phyloP scores from a whole-genome alignment of 75 land plant species.

The Adiantum capillusveneris region DNA sequence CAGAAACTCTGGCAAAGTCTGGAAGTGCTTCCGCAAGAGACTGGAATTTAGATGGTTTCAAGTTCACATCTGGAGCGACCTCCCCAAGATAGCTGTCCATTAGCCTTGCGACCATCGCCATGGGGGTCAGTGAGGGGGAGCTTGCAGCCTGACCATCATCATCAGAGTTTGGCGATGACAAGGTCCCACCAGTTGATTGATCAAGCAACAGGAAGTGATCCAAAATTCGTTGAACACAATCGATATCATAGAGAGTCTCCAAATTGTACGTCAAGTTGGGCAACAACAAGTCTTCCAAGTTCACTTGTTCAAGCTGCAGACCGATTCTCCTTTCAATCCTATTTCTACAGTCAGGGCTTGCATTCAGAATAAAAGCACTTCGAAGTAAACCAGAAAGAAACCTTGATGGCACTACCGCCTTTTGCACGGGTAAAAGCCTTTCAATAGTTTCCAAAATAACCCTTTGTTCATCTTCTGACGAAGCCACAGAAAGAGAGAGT shows the following conservation, averaged over 20 bases:
- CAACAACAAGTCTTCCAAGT: slow-evolving; percentile 77
- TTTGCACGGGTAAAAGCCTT: slow-evolving; percentile 50
- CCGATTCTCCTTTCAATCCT: slow-evolving; percentile 80
- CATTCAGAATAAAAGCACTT: slow-evolving; percentile 55
- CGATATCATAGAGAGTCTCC: slow-evolving; percentile 81
- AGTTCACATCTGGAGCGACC: slow-evolving; percentile 82
- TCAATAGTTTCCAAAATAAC: slow-evolving; percentile 71
- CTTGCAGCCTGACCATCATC: slow-evolving; percentile 42
- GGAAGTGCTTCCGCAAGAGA: slow-evolving; percentile 71
- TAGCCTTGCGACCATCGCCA: slow-evolving; percentile 83
- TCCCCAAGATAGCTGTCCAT: slow-evolving; percentile 91
- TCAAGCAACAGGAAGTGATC: slow-evolving; percentile 62
- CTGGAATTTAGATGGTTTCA: slow-evolving; percentile 79
- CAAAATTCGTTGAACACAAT: slow-evolving; percentile 68
- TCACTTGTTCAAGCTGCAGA: slow-evolving; percentile 74
- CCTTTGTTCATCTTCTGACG: slow-evolving; percentile 68
- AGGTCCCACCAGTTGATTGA: slow-evolving; percentile 27
- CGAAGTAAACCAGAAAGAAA: slow-evolving; percentile 72
- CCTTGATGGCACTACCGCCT: slow-evolving; percentile 52
- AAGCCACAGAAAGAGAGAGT: slow-evolving; percentile 8
- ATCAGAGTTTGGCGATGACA: slow-evolving; percentile 37
- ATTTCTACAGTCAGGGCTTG: slow-evolving; percentile 45
- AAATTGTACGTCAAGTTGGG: slow-evolving; percentile 70
- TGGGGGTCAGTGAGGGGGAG: slow-evolving; percentile 54
- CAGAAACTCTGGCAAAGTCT: slow-evolving; percentile 73